A percentile compares a stretch with the other conserved stretches of the same genome.
These are phyloP conservation scores for Peribolospora baueri DNA, from an alignment of 768 basidiomycete species.

Conservation along the genomic window DNA sequence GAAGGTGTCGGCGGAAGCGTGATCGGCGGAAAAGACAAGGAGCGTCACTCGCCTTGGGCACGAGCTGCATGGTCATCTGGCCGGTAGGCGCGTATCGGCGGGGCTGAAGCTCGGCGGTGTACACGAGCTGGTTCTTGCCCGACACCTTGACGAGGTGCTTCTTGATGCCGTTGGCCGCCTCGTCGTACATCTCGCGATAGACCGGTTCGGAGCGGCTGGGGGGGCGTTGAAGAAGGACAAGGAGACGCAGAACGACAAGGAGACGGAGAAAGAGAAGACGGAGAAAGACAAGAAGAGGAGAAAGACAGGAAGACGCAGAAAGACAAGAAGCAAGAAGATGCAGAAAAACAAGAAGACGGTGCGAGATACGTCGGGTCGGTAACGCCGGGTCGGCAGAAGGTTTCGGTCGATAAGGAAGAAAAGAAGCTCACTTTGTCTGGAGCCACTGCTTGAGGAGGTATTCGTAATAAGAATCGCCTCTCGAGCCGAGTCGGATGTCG, in stretches of 20 bases:
- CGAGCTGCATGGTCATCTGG: neutral
- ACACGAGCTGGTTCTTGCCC: conserved; percentile 33
- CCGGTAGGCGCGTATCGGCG: conserved; percentile 19
- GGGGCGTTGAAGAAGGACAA: too few relatives aligned
- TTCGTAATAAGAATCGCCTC: conserved; percentile 78
- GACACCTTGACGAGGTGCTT: conserved; percentile 41
- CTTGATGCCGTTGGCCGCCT: conserved; percentile 61
- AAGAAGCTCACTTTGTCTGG: conserved; percentile 35
- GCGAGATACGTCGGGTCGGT: too few relatives aligned
- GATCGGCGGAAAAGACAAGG: neutral
- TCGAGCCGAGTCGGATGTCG: conserved; percentile 65
- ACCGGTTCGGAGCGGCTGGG: conserved; percentile 42
- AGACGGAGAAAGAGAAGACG: too few relatives aligned
- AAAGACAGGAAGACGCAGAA: too few relatives aligned
- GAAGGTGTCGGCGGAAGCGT: too few relatives aligned
- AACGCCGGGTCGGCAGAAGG: too few relatives aligned
- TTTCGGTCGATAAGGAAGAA: too few relatives aligned
- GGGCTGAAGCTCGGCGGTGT: conserved; percentile 61
- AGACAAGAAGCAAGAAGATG: too few relatives aligned
- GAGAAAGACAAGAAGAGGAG: too few relatives aligned
- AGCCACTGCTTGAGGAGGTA: conserved; percentile 42
- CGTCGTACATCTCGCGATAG: conserved; percentile 75
- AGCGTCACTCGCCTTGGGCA: neutral
- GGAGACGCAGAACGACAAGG: too few relatives aligned
- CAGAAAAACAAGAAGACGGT: too few relatives aligned